Conservation (phyloP, 2,329 filamentous ascomycete species). For the Ophiostoma novo-ulmi region DNA sequence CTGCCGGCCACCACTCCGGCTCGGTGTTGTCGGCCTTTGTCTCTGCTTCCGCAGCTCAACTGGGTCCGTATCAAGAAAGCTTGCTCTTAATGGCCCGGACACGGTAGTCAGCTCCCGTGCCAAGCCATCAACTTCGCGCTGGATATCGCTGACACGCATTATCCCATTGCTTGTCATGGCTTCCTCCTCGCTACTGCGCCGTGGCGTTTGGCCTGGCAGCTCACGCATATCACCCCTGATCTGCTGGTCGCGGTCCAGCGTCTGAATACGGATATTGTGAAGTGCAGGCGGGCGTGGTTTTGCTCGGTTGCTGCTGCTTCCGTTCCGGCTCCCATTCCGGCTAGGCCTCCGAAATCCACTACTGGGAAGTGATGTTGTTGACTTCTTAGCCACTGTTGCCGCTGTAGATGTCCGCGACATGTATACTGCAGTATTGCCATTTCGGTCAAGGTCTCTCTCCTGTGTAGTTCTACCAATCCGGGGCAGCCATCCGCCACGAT, state of each 20-base stretch:
- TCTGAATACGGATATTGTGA: neutral
- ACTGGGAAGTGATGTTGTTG: neutral
- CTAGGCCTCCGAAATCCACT: neutral
- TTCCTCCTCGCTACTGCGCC: neutral
- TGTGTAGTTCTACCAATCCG: neutral
- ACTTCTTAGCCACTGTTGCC: neutral
- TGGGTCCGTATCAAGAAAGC: neutral
- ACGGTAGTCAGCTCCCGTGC: neutral
- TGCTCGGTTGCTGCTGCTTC: neutral
- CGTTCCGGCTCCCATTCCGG: neutral
- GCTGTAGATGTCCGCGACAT: neutral
- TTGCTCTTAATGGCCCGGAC: neutral
- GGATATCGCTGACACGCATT: neutral
- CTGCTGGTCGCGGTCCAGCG: neutral
- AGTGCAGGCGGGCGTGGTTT: neutral
- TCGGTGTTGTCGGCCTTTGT: neutral
- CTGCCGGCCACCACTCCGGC: neutral
- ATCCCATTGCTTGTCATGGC: neutral
- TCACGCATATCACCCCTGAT: neutral
- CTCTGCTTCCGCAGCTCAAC: neutral
- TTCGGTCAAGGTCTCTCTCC: neutral
- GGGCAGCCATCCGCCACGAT: neutral
- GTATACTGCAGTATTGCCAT: neutral
- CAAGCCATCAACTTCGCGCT: neutral
- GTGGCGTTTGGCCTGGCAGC: neutral